Percentiles rank a stretch among this genome's conserved stretches.
Conservation (phyloP, 768 basidiomycete genomes). For the Mycena sanguinolenta region DNA sequence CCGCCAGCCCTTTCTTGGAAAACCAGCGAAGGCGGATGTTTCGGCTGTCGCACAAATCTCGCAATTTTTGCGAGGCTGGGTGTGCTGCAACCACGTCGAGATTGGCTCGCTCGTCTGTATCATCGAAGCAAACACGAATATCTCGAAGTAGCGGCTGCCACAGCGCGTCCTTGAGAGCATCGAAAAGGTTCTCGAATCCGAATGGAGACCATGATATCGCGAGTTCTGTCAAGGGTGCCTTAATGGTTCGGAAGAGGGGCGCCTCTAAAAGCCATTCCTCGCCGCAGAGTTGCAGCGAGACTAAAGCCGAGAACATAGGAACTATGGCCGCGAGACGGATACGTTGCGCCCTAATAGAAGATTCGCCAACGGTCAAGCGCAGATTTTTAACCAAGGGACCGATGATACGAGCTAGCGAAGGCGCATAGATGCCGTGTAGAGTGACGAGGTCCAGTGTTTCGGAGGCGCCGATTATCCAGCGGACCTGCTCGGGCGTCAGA, state of each 20-base stretch:
- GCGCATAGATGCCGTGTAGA: background rate
- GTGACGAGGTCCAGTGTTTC: background rate
- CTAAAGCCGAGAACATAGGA: background rate
- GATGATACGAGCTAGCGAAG: background rate
- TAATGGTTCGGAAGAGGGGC: background rate
- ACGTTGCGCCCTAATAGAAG: background rate
- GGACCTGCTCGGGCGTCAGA: background rate
- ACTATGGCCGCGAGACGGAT: background rate
- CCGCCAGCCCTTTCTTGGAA: background rate
- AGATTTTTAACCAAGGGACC: background rate
- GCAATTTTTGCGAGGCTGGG: background rate
- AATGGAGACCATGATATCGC: background rate
- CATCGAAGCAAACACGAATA: background rate
- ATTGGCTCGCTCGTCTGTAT: background rate
- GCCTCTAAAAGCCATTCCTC: background rate
- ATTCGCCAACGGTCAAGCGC: background rate
- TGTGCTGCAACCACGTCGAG: background rate
- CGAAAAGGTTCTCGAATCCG: background rate
- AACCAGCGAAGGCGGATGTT: background rate
- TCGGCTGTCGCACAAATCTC: background rate
- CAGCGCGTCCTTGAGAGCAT: background rate
- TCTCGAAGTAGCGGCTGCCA: conserved; percentile 1
- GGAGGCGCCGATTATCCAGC: background rate
- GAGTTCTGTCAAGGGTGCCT: background rate
- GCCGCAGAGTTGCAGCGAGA: background rate